Conservation (phyloP, 805 yeast genomes). For the Yarrowia sp. region DNA sequence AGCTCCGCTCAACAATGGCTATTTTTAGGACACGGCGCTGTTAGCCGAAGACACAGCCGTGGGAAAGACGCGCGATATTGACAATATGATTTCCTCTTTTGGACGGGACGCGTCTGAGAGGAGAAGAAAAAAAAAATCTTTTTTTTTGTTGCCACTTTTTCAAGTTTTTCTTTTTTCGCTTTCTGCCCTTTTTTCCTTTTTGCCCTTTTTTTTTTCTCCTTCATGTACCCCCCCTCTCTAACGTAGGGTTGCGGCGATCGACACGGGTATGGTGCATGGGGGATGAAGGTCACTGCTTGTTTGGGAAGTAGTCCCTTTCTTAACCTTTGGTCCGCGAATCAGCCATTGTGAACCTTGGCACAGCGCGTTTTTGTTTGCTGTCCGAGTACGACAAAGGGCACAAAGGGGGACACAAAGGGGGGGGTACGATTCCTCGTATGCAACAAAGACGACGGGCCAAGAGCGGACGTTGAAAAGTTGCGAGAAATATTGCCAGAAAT, state of each 20-base stretch:
- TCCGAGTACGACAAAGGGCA: neutral
- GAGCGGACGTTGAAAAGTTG: too few relatives aligned
- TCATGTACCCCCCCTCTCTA: too few relatives aligned
- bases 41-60: constrained; percentile 23
- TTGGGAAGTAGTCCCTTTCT: constrained; percentile 21
- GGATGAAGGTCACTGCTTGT: constrained; percentile 1
- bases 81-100: constrained; percentile 32
- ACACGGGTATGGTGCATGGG: constrained; percentile 17
- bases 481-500: too few relatives aligned
- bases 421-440: too few relatives aligned
- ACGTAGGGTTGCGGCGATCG: constrained; percentile 21
- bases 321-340: constrained; percentile 5
- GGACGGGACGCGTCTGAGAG: constrained; percentile 11
- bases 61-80: neutral
- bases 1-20: too few relatives aligned
- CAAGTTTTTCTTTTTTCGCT: too few relatives aligned
- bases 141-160: too few relatives aligned
- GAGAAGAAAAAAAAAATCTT: too few relatives aligned
- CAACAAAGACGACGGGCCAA: neutral
- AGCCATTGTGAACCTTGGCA: neutral
- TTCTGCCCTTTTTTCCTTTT: too few relatives aligned
- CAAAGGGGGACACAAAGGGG: too few relatives aligned
- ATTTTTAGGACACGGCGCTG: constrained; percentile 2
- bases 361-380: constrained; percentile 13
- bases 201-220: too few relatives aligned